phyloP scores from a whole-genome alignment of 768 basidiomycete genomes.

The Leucosporidium creatinivorum region DNA sequence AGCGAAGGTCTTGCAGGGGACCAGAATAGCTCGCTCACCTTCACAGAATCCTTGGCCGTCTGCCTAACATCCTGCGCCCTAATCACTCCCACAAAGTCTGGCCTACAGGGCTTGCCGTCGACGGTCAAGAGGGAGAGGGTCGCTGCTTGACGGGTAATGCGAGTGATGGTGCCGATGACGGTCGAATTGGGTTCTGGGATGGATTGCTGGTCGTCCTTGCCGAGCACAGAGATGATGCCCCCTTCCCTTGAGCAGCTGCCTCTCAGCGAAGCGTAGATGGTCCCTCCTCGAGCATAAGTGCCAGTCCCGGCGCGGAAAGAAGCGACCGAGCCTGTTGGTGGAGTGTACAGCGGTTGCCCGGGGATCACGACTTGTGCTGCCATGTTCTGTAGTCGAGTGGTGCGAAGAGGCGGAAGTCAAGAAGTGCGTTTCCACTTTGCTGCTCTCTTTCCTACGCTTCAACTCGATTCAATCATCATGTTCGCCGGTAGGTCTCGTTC shows the following conservation, averaged over 20 bases:
- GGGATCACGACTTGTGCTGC: conserved; percentile 50
- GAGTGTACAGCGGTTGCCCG: conserved; percentile 64
- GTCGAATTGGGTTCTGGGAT: conserved; percentile 41
- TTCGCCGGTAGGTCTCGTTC: no score
- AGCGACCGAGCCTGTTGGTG: conserved; percentile 47
- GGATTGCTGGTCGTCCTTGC: conserved; percentile 22
- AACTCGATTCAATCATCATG: no score
- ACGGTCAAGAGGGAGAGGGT: conserved; percentile 75
- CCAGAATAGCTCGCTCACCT: background rate
- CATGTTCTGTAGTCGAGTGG: no score
- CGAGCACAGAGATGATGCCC: conserved; percentile 9
- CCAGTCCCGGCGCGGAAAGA: conserved; percentile 57
- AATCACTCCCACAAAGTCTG: conserved; percentile 84
- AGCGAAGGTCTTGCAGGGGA: background rate
- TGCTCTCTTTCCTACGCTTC: no score
- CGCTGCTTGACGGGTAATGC: conserved; percentile 76
- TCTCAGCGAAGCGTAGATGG: conserved; percentile 56
- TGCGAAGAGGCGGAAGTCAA: no score
- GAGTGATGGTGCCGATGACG: conserved; percentile 69
- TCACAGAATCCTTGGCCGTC: conserved; percentile 82
- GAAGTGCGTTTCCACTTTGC: no score
- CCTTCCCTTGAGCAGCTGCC: conserved; percentile 6
- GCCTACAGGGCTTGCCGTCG: conserved; percentile 73
- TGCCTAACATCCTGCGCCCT: conserved; percentile 79
- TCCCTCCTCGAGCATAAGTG: conserved; percentile 57